phyloP scores from a whole-genome alignment of 306 rosid genomes.

The Fagus sylvatica region DNA sequence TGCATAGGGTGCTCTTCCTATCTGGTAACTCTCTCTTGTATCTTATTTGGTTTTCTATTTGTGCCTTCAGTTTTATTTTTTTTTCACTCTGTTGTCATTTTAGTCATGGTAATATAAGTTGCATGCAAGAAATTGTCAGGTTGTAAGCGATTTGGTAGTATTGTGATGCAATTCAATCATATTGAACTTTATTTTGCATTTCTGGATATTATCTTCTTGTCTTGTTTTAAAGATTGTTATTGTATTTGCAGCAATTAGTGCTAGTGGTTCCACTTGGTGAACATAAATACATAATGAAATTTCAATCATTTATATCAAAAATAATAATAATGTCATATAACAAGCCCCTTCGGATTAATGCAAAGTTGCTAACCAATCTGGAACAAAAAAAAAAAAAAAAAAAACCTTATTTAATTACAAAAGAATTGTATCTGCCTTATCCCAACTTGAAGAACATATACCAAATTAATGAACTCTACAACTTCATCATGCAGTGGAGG shows the following conservation, averaged over 20 bases:
- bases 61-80: neutral
- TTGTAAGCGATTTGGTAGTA: neutral
- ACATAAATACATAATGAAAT: no score
- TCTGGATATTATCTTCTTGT: neutral
- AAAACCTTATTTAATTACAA: neutral
- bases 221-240: neutral
- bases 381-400: neutral
- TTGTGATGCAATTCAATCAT: neutral
- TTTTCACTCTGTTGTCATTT: neutral
- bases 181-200: neutral
- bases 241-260: no score
- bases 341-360: no score
- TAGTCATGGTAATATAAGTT: neutral
- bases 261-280: no score
- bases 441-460: neutral
- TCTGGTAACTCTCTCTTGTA: slow-evolving; percentile 55
- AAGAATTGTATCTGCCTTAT: neutral
- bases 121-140: neutral
- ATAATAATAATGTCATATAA: neutral
- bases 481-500: neutral
- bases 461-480: neutral
- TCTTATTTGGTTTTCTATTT: slow-evolving; percentile 2
- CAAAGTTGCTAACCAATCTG: neutral
- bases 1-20: slow-evolving; percentile 96
- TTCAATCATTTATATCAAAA: neutral